Evolutionary conservation across 495 filamentous ascomycete genomes (phyloP).

Genomic region (Neurospora tetrasperma): DNA sequence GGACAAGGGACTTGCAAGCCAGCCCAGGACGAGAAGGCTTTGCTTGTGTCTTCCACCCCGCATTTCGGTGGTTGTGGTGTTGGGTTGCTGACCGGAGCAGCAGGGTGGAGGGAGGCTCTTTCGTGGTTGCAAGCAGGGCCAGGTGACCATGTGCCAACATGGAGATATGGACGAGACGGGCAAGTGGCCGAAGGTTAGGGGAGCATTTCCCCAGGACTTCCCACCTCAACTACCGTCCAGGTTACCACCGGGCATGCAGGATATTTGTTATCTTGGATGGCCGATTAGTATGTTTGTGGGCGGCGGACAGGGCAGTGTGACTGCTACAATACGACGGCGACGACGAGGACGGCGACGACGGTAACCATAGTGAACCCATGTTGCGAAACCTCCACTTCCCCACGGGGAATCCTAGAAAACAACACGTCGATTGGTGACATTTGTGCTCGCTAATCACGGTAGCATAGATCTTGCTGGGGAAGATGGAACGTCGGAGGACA

Average conservation of each 20-base stretch:
- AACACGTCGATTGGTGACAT: not conserved
- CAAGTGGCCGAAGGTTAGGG: slow-evolving; percentile 11
- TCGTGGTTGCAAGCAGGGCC: not conserved
- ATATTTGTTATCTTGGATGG: not conserved
- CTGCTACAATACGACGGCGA: not conserved
- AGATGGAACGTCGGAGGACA: not conserved
- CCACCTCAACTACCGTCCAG: not conserved
- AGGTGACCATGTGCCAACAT: slow-evolving; percentile 15
- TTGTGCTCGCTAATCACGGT: not conserved
- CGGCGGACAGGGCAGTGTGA: not conserved
- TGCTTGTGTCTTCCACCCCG: not conserved
- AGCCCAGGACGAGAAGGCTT: not conserved
- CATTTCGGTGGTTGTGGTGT: not conserved
- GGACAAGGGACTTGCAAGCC: not conserved
- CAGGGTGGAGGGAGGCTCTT: not conserved
- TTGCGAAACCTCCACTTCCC: not conserved
- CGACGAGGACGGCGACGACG: not conserved
- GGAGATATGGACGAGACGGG: slow-evolving; percentile 17
- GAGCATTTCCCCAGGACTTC: not conserved
- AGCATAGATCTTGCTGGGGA: not conserved
- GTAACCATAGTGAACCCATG: not conserved
- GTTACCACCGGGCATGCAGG: not conserved
- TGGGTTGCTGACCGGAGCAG: not conserved
- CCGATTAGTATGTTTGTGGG: not conserved
- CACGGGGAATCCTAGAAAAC: not conserved